These are phyloP conservation scores for Acacia acuminata DNA, from an alignment of 306 rosid species.

Conservation along the genomic window DNA sequence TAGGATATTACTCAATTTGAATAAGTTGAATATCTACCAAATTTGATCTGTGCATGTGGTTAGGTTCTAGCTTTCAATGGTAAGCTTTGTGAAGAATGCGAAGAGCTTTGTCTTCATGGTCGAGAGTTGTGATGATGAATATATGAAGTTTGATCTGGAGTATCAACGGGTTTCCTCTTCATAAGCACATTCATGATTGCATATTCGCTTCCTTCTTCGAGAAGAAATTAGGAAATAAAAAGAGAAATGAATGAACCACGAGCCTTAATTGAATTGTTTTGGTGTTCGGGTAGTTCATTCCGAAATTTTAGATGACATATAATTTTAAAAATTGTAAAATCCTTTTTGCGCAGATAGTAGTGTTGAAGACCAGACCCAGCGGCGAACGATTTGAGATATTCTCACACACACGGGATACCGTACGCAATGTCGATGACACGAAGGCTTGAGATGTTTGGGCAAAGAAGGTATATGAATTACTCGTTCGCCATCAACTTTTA, in stretches of 20 bases:
- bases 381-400: constrained; percentile 64
- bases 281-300: not conserved
- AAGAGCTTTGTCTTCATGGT: constrained; percentile 78
- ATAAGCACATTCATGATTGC: not conserved
- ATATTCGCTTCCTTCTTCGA: not conserved
- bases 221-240: no score
- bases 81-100: constrained; percentile 79
- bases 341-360: constrained; percentile 53
- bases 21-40: not conserved
- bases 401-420: constrained; percentile 70
- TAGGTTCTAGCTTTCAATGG: constrained; percentile 85
- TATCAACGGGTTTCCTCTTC: constrained; percentile 71
- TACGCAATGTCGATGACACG: constrained; percentile 71
- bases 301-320: constrained; percentile 2
- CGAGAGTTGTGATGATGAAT: constrained; percentile 68
- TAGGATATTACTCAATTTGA: not conserved
- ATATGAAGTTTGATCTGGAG: constrained; percentile 75
- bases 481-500: not conserved
- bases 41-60: constrained; percentile 1
- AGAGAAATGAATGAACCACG: no score
- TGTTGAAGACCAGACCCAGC: constrained; percentile 58
- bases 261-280: no score
- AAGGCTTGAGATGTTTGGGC: constrained; percentile 32
- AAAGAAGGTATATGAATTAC: constrained; percentile 4
- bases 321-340: not conserved